Evolutionary conservation across 2,329 filamentous ascomycete genomes (phyloP), one percentile per base, ranked within the genome.

Genomic region (Monilinia vaccinii-corymbosi): DNA sequence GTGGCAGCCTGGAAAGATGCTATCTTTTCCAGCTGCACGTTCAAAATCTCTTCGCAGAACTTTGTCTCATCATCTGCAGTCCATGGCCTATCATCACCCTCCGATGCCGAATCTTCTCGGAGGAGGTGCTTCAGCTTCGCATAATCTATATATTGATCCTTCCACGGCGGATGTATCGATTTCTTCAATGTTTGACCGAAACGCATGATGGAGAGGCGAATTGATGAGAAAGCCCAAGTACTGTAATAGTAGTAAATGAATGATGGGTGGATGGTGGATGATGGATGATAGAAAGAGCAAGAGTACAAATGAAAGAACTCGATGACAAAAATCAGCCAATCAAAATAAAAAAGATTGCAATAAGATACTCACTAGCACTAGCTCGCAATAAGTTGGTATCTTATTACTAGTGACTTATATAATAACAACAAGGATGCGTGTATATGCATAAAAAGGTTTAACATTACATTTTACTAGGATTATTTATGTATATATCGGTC

Each of bases 1-100:
- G 85, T 91, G 66, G 89, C 81, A 64, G 86, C 82, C 75, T 97
- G 94, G 76, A 97, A 97, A 57, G 82, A 77, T 71, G 93, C 88
- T 63, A 97, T 93, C 77, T 97, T 97, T 70, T 97, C 92, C 65
- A 99, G 81, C 77, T 99, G 91, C 32, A 89, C 85, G 71, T 96
- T 97, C 75, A 97, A 86, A 66, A 97, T 82, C 78, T 97, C 93
- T 72, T 97, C 90, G 71, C 93, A 94, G 75, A 99, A 99, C 40
- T 82, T 83, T 71, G 88, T 89, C 79, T 97, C 94, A 73, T 99
- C 94, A 50, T 92, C 86, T 69, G 96, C 91, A 31, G 92, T 96
- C 94, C 94, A 99, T 45, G 83, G 78, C 56, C 78, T 79, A 25
- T 87, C 85, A 52, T 84, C 80, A 14, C 61, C 75, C 36, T 70